Conservation (phyloP, 2,329 filamentous ascomycete genomes). For the Fusarium chaquense region DNA sequence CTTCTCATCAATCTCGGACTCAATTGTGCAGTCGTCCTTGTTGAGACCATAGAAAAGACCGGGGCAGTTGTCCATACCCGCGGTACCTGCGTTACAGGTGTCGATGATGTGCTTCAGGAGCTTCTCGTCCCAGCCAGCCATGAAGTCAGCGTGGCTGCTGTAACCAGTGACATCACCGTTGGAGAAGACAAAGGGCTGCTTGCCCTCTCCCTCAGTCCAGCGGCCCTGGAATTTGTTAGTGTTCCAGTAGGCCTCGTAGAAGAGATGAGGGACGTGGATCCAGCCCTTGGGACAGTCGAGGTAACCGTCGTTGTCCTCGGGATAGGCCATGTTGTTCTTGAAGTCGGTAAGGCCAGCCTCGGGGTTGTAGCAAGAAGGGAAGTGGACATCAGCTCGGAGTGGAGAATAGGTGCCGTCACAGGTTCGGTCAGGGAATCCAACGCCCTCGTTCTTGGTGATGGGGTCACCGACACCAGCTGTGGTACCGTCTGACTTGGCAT, state of each 20-base stretch:
- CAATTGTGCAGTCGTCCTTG: slow-evolving; percentile 64
- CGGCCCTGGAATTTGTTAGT: slow-evolving; percentile 64
- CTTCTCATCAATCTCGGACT: slow-evolving; percentile 60
- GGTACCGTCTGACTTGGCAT: slow-evolving; percentile 65
- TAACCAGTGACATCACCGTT: slow-evolving; percentile 78
- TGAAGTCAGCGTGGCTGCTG: slow-evolving; percentile 78
- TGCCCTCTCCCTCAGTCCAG: slow-evolving; percentile 66
- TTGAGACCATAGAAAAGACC: slow-evolving; percentile 67
- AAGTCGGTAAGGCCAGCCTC: slow-evolving; percentile 69
- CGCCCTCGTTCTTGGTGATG: slow-evolving; percentile 66
- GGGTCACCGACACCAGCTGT: slow-evolving; percentile 67
- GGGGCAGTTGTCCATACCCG: slow-evolving; percentile 72
- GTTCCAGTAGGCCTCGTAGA: slow-evolving; percentile 72
- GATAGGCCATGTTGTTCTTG: slow-evolving; percentile 75
- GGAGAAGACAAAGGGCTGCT: slow-evolving; percentile 75
- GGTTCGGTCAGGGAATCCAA: slow-evolving; percentile 76
- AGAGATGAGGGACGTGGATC: slow-evolving; percentile 68
- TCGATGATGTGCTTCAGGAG: slow-evolving; percentile 76
- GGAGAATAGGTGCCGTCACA: slow-evolving; percentile 74
- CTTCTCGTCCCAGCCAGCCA: slow-evolving; percentile 76
- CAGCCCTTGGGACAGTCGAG: slow-evolving; percentile 67
- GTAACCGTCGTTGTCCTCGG: slow-evolving; percentile 62
- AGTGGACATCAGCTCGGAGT: slow-evolving; percentile 75
- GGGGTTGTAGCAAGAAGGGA: slow-evolving; percentile 81
- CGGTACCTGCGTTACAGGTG: slow-evolving; percentile 70